Percentiles rank a stretch among this genome's conserved stretches.
Evolutionary conservation across 2,329 filamentous ascomycete genomes (phyloP).

Genomic region (Lecanicillium sp.): DNA sequence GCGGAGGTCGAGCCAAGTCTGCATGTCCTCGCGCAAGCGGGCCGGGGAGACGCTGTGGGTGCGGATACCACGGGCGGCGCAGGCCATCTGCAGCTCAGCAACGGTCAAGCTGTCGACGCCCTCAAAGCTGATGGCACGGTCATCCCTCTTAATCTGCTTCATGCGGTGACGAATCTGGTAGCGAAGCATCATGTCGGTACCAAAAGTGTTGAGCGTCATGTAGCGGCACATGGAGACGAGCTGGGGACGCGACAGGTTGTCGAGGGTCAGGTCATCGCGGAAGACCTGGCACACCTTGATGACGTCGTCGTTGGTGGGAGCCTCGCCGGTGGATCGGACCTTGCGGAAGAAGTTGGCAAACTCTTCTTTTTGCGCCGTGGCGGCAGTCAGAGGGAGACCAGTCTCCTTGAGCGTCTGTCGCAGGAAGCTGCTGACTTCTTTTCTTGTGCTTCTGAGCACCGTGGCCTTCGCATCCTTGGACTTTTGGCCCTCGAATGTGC

Average conservation of each 20-base stretch:
- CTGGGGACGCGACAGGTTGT: conserved; percentile 94
- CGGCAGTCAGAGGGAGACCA: conserved; percentile 79
- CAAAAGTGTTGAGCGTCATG: conserved; percentile 95
- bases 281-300: conserved; percentile 99
- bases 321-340: conserved; percentile 83
- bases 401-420: conserved; percentile 85
- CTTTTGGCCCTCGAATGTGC: conserved; percentile 90
- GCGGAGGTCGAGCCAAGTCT: conserved; percentile 90
- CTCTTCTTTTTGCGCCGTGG: conserved; percentile 84
- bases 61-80: conserved; percentile 83
- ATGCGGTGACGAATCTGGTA: conserved; percentile 97
- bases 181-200: conserved; percentile 94
- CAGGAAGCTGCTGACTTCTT: conserved; percentile 88
- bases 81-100: conserved; percentile 84
- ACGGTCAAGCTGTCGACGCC: conserved; percentile 92
- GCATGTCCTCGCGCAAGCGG: conserved; percentile 79
- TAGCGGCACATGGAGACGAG: conserved; percentile 97
- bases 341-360: conserved; percentile 98
- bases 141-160: conserved; percentile 98
- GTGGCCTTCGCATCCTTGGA: conserved; percentile 85
- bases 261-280: conserved; percentile 92
- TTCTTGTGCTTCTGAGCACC: conserved; percentile 74
- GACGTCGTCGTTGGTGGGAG: conserved; percentile 81
- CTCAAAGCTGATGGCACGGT: conserved; percentile 88
- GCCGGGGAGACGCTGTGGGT: conserved; percentile 89